Base-by-base conservation (phyloP, 352 stramenopile species). In the Nothophytophthora sp. region DNA sequence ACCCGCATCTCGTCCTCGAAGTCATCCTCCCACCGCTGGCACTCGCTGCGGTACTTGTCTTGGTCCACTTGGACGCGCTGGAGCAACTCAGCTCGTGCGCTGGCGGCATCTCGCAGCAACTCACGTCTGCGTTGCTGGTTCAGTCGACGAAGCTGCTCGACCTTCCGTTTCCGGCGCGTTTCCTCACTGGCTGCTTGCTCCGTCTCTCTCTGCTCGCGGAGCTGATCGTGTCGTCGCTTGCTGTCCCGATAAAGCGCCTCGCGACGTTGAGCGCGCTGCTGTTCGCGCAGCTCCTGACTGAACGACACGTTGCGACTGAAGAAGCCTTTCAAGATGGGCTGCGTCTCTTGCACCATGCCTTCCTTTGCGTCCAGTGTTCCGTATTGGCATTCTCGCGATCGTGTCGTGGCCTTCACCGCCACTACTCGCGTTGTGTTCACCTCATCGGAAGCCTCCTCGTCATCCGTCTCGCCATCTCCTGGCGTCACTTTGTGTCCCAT, bases 241-340 rank as follows among this genome's bases (percentile, higher is more conserved):
- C 60, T 77, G 19, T 45, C 57, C 34, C 60, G 49, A 41, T 86
- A 88, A 16, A 80, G 43, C 1, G 54, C 37, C 11, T 81, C 65
- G 18, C 77, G 74, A 11, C 58, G 60, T 4, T 60, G 61, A 23
- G 81, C 52, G 15, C 62, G 61, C 32, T 83, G 62, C 18, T 80
- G 70, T 0, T 50, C 55, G 11, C 77, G 74, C 12, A 80, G 35
- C 22, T 70, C 61, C 20, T 80, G 72, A 2, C 63, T 71, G 0
- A 50, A 41, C 11, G 51, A 62, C 12, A 73, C 57, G n/a, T 34
- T 71, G 27, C 76, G 75, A 34, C 45, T 80, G 48, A 88, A 86
- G 35, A 86, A 86, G 38, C 76, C 73, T 50, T 85, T 83, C 25
- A 88, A 50, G 35, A 88, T 79, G 3, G 74, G 74, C 4, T 60